Conservation (phyloP, 2,329 filamentous ascomycete species). For the Daldinia eschscholtzii region DNA sequence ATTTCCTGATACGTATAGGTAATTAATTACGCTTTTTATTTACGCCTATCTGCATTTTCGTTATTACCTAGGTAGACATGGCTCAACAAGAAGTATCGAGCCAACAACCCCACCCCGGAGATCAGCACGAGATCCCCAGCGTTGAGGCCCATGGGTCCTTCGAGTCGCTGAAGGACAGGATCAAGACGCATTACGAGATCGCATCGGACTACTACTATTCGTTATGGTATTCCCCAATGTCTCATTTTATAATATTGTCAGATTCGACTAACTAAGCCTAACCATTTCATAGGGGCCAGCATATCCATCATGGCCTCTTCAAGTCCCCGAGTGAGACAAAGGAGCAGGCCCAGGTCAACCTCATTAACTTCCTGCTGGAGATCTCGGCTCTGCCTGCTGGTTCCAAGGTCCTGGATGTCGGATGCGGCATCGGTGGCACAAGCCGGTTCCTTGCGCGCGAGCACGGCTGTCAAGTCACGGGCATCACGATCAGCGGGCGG, state of each 20-base stretch:
- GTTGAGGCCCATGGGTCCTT: conserved; percentile 48
- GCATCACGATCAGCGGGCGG: conserved; percentile 70
- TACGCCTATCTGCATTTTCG: too few species aligned
- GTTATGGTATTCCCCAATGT: conserved; percentile 61
- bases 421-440: conserved; percentile 72
- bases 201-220: conserved; percentile 73
- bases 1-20: not conserved
- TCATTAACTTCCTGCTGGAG: conserved; percentile 68
- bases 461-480: conserved; percentile 66
- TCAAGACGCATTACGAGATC: conserved; percentile 71
- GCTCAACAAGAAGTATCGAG: conserved; percentile 23
- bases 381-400: conserved; percentile 56
- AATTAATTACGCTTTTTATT: not conserved
- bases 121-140: conserved; percentile 48
- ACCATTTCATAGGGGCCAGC: conserved; percentile 64
- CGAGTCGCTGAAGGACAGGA: conserved; percentile 65
- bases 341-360: conserved; percentile 68
- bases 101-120: conserved; percentile 46
- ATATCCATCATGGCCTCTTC: conserved; percentile 74
- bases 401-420: conserved; percentile 68
- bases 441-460: conserved; percentile 66
- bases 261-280: not conserved
- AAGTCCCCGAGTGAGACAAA: conserved; percentile 64
- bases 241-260: not conserved
- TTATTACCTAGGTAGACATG: not conserved